A percentile compares a stretch with the other conserved stretches of the same genome.
These are phyloP conservation scores for Phaseolus lunatus DNA, from an alignment of 306 rosid species.

Conservation along the genomic window DNA sequence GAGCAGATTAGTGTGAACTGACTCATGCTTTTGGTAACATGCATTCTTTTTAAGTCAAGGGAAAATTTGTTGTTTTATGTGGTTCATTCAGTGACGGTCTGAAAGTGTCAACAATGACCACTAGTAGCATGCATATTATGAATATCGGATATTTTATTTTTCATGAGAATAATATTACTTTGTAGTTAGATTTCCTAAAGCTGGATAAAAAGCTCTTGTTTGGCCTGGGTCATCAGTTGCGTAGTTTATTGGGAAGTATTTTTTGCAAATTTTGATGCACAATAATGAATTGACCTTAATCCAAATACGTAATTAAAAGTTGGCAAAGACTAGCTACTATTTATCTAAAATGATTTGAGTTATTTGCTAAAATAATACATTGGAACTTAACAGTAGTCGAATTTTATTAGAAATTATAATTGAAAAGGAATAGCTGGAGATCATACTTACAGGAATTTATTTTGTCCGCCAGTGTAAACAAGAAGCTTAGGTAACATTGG, in stretches of 20 bases:
- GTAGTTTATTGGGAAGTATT: not conserved
- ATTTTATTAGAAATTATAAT: not conserved
- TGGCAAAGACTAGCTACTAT: not conserved
- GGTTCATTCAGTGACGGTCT: slow-evolving; percentile 51
- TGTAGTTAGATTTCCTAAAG: slow-evolving; percentile 1
- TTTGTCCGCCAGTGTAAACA: not conserved
- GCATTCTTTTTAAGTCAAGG: slow-evolving; percentile 67
- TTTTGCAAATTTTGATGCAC: too few relatives aligned
- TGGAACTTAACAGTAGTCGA: not conserved
- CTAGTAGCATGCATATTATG: slow-evolving; percentile 47
- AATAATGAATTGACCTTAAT: not conserved
- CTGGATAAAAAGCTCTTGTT: slow-evolving; percentile 2
- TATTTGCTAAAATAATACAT: not conserved
- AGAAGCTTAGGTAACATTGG: not conserved
- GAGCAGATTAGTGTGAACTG: slow-evolving; percentile 45
- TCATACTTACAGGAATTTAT: not conserved
- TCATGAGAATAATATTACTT: slow-evolving; percentile 27
- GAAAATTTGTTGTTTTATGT: slow-evolving; percentile 44
- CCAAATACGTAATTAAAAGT: not conserved
- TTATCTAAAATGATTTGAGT: not conserved
- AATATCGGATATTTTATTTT: not conserved
- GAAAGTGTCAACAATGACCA: slow-evolving; percentile 48
- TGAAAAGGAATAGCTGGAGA: not conserved
- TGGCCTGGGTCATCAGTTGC: not conserved
- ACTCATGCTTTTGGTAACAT: slow-evolving; percentile 55